A percentile compares a stretch with the other conserved stretches of the same genome.
Evolutionary conservation across 371 early-diverging fungal genomes (phyloP).

Genomic region (Catenaria anguillulae): DNA sequence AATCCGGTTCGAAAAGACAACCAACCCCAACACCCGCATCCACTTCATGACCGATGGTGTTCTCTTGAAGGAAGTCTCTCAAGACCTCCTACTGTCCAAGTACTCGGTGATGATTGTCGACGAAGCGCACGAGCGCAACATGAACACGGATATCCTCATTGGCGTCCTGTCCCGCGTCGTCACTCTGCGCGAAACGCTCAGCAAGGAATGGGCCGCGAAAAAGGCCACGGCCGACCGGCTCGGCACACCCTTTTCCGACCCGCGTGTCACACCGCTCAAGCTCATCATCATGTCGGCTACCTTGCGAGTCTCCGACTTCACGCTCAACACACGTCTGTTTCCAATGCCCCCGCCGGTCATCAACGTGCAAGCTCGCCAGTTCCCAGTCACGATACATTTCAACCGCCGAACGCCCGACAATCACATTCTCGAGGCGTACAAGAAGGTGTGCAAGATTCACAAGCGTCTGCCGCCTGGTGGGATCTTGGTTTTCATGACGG

Average conservation of each 20-base stretch:
- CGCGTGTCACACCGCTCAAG: constrained; percentile 56
- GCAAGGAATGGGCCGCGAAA: constrained; percentile 16
- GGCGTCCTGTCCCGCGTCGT: constrained; percentile 79
- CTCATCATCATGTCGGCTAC: constrained; percentile 99
- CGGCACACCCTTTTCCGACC: not conserved
- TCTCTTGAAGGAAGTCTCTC: constrained; percentile 78
- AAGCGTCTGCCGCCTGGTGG: constrained; percentile 75
- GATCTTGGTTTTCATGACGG: constrained; percentile 81
- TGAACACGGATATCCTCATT: constrained; percentile 95
- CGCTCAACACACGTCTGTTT: constrained; percentile 62
- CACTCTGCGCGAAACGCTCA: constrained; percentile 38
- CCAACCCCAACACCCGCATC: constrained; percentile 60
- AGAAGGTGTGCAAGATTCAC: constrained; percentile 87
- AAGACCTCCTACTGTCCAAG: constrained; percentile 71
- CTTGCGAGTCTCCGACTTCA: constrained; percentile 79
- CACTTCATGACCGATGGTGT: constrained; percentile 99
- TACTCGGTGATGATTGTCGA: constrained; percentile 95
- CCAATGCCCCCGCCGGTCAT: constrained; percentile 60
- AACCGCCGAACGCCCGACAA: constrained; percentile 39
- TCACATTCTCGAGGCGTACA: constrained; percentile 49
- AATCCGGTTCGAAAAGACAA: constrained; percentile 84
- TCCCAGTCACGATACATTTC: constrained; percentile 73
- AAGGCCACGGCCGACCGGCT: not conserved
- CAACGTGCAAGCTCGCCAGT: constrained; percentile 86
- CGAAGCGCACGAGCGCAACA: constrained; percentile 97